Conservation (phyloP, 257 asterid genomes). For the Pogostemon cablin region DNA sequence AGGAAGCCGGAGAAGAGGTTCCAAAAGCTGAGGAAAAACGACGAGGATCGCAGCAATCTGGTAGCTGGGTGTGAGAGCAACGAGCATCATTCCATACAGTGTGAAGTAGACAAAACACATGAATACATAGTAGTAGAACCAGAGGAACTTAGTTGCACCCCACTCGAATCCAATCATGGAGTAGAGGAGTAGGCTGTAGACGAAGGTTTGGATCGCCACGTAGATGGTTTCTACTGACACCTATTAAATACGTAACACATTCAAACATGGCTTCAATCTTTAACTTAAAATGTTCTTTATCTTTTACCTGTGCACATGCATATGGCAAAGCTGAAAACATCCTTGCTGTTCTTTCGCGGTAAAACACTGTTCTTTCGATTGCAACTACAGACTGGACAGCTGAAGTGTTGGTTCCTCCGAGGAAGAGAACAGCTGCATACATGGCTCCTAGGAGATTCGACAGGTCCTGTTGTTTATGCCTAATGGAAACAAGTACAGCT, state of each 20-base stretch:
- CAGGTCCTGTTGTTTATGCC: slow-evolving; percentile 62
- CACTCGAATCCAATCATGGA: slow-evolving; percentile 43
- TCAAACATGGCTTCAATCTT: slow-evolving; percentile 2
- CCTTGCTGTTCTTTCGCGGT: slow-evolving; percentile 72
- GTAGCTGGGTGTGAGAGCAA: slow-evolving; percentile 72
- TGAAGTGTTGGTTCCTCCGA: slow-evolving; percentile 68
- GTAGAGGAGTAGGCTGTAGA: slow-evolving; percentile 42
- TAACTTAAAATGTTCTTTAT: neutral
- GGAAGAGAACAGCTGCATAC: slow-evolving; percentile 71
- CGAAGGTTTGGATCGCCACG: slow-evolving; percentile 37
- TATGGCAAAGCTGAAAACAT: slow-evolving; percentile 73
- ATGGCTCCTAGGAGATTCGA: slow-evolving; percentile 67
- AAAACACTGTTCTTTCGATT: slow-evolving; percentile 63
- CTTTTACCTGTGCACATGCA: slow-evolving; percentile 70
- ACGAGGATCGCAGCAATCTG: slow-evolving; percentile 68
- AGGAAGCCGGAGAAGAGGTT: slow-evolving; percentile 75
- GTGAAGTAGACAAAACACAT: slow-evolving; percentile 49
- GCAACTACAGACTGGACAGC: slow-evolving; percentile 76
- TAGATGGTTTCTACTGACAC: slow-evolving; percentile 62
- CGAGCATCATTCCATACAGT: slow-evolving; percentile 43
- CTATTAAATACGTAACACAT: slow-evolving; percentile 33
- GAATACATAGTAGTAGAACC: slow-evolving; percentile 48
- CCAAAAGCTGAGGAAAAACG: slow-evolving; percentile 76
- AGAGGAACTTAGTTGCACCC: slow-evolving; percentile 54
- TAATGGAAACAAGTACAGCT: slow-evolving; percentile 23